A percentile compares a stretch with the other conserved stretches of the same genome.
Conservation (phyloP, 1,284 basidiomycete species). For the Fomitopsis schrenkii region DNA sequence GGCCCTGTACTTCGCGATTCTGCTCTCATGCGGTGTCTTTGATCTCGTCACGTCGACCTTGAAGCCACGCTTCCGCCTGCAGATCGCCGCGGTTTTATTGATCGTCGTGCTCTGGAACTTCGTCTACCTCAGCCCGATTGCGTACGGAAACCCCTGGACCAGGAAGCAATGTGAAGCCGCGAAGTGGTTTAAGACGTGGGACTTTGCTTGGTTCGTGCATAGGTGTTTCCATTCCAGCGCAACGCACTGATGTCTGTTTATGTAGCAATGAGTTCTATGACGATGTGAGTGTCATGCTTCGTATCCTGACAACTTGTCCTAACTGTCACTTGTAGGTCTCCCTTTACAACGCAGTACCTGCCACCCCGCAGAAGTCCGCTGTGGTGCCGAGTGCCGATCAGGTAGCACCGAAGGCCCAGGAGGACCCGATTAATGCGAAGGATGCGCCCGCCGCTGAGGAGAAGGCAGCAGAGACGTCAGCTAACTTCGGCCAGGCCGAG, state of each 20-base stretch:
- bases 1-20: conserved; percentile 90
- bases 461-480: conserved; percentile 32
- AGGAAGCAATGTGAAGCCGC: conserved; percentile 72
- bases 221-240: not conserved
- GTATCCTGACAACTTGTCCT: not conserved
- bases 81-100: conserved; percentile 73
- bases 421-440: conserved; percentile 31
- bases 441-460: conserved; percentile 11
- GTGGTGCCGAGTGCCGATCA: conserved; percentile 26
- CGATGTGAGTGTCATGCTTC: conserved; percentile 39
- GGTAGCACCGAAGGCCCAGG: conserved; percentile 45
- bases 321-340: conserved; percentile 39
- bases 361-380: conserved; percentile 35
- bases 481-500: conserved; percentile 50
- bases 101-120: conserved; percentile 79
- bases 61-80: conserved; percentile 72
- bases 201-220: conserved; percentile 73
- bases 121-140: conserved; percentile 76
- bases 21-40: conserved; percentile 77
- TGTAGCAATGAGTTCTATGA: conserved; percentile 60
- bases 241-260: not conserved
- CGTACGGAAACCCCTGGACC: conserved; percentile 90
- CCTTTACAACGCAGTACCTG: conserved; percentile 38
- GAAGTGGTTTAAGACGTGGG: conserved; percentile 91
- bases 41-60: conserved; percentile 83